A percentile compares a stretch with the other conserved stretches of the same genome.
Evolutionary conservation across 352 stramenopile species (phyloP).

Genomic region (Phytophthora fragariae): DNA sequence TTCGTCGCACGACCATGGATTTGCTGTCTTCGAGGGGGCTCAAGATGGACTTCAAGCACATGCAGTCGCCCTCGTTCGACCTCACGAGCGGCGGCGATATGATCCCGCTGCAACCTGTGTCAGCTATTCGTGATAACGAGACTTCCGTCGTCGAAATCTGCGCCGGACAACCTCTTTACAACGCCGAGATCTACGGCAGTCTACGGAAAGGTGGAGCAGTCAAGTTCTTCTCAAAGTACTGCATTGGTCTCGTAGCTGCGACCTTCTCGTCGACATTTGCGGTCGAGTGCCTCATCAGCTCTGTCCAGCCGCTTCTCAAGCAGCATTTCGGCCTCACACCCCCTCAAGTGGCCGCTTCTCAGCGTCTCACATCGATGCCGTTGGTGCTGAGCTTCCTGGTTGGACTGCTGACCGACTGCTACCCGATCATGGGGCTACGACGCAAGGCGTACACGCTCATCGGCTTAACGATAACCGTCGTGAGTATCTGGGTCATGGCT

Average conservation of each 20-base stretch:
- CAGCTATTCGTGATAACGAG: conserved; percentile 13
- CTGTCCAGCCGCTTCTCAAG: conserved; percentile 39
- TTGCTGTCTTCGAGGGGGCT: conserved; percentile 17
- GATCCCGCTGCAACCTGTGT: not conserved
- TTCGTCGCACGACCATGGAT: conserved; percentile 24
- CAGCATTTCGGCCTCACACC: conserved; percentile 38
- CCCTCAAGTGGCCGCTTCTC: conserved; percentile 26
- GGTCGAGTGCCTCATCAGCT: conserved; percentile 33
- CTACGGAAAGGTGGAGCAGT: conserved; percentile 53
- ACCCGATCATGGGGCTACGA: conserved; percentile 80
- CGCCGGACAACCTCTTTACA: conserved; percentile 52
- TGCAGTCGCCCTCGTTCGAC: conserved; percentile 23
- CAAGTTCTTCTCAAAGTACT: conserved; percentile 47
- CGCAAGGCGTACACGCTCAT: conserved; percentile 83
- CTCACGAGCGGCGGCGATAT: conserved; percentile 16
- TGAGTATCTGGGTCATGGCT: conserved; percentile 43
- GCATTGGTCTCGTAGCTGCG: conserved; percentile 46
- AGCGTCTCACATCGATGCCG: conserved; percentile 60
- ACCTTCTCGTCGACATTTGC: conserved; percentile 53
- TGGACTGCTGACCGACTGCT: conserved; percentile 78
- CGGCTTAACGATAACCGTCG: conserved; percentile 45
- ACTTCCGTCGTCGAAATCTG: conserved; percentile 17
- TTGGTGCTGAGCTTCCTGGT: conserved; percentile 82
- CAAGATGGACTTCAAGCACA: conserved; percentile 34
- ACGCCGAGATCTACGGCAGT: conserved; percentile 61